A percentile compares a stretch with the other conserved stretches of the same genome.
Conservation (phyloP, 345 rosid species). For the Ceriops decandra region DNA sequence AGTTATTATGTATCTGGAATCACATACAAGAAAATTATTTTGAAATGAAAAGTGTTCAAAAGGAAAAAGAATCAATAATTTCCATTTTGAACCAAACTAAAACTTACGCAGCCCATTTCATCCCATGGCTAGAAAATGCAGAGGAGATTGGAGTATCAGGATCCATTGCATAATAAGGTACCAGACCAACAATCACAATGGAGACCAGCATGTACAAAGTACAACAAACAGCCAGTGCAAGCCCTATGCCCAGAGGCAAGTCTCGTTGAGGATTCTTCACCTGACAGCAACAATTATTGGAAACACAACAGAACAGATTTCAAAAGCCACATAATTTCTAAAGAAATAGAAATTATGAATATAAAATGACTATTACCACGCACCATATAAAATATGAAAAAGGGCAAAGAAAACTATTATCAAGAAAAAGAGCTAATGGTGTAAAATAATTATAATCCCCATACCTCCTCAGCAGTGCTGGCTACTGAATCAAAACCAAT, state of each 20-base stretch:
- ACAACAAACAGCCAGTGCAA: constrained; percentile 82
- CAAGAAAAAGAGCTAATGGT: no score
- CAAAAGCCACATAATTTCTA: constrained; percentile 3
- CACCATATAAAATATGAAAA: neutral
- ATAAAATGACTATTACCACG: neutral
- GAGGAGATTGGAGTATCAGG: constrained; percentile 98
- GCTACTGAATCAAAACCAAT: constrained; percentile 98
- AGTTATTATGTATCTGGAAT: constrained; percentile 70
- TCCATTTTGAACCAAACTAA: constrained; percentile 3
- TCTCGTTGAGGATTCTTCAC: constrained; percentile 97
- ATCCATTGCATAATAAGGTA: constrained; percentile 91
- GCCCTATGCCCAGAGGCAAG: constrained; percentile 90
- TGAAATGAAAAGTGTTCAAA: neutral
- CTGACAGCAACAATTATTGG: constrained; percentile 36
- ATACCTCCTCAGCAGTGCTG: constrained; percentile 97
- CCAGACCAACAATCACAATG: constrained; percentile 81
- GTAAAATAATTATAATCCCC: neutral
- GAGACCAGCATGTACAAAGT: constrained; percentile 91
- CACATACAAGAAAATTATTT: constrained; percentile 11
- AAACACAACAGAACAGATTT: constrained; percentile 9
- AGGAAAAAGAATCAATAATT: neutral
- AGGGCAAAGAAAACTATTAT: neutral
- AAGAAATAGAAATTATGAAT: constrained; percentile 9
- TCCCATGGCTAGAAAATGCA: constrained; percentile 80
- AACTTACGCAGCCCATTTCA: constrained; percentile 99